Percentiles rank a stretch among this genome's conserved stretches.
These are phyloP conservation scores for Blakeslea trispora DNA, from an alignment of 371 early-diverging fungal genomes.

Conservation along the genomic window DNA sequence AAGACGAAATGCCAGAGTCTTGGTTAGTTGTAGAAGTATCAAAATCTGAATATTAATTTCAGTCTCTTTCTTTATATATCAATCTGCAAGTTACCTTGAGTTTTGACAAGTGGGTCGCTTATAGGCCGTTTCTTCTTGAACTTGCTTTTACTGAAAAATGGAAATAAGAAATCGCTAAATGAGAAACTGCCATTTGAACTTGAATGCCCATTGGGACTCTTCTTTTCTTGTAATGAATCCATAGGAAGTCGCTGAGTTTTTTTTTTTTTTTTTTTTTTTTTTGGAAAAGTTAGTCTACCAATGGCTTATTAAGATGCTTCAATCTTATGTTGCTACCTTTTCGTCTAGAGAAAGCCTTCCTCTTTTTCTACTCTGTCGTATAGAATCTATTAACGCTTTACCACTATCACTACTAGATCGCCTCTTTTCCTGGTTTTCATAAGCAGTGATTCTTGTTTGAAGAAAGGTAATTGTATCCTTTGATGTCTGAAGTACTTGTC, in stretches of 20 bases:
- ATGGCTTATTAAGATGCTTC: too few species aligned
- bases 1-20: not conserved
- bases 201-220: not conserved
- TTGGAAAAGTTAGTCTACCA: too few species aligned
- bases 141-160: conserved; percentile 10
- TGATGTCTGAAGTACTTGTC: conserved; percentile 30
- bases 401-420: conserved; percentile 1
- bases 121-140: conserved; percentile 4
- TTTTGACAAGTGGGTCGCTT: not conserved
- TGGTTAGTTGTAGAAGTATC: not conserved
- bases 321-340: not conserved
- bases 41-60: too few species aligned
- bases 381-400: not conserved
- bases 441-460: conserved; percentile 11
- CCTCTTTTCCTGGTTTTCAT: not conserved
- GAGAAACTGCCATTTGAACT: not conserved
- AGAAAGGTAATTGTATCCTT: conserved; percentile 33
- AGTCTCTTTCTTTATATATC: too few species aligned
- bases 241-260: not conserved
- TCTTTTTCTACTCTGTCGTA: not conserved
- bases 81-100: too few species aligned
- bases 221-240: not conserved
- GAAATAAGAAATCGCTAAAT: conserved; percentile 12
- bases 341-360: conserved; percentile 15
- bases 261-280: too few species aligned